Evolutionary conservation across 2,329 filamentous ascomycete genomes (phyloP), one percentile per base, ranked within the genome.

Genomic region (Macrophomina phaseolina): DNA sequence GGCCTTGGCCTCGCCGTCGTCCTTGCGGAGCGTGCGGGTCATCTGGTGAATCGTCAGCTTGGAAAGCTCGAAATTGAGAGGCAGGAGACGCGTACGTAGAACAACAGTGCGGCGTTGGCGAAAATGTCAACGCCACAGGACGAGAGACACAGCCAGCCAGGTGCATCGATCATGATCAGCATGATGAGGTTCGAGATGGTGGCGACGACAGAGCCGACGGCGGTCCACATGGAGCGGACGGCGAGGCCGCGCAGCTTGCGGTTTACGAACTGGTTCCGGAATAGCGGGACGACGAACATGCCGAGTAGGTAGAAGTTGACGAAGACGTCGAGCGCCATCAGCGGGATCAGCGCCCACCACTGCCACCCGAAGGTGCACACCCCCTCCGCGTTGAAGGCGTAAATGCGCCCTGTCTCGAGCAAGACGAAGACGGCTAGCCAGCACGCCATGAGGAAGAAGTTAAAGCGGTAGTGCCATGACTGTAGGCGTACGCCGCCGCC

Each of bases 311-410:
- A 61, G 36, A 61, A 40, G 40, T 61, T 61, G 28, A 61, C 56
- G 28, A 61, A 61, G 3, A 61, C 56, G 12, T 61, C 56, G 28
- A 61, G 42, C 14, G 56, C 45, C 56, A 61, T 61, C 12, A 61
- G 56, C 5, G 56, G 56, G 40, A 61, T 61, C 6, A 61, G 56
- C 3, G 56, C 56, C 56, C 56, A 61, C 56, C 56, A 61, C 28
- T 61, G 3, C 56, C 56, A 61, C 4, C 56, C 56, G 23, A 61
- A 61, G 14, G 56, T 61, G n/a, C 56, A 61, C 16, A 61, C 56
- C 8, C 40, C 56, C 14, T 61, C 56, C 14, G n/a, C 5, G 16
- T 40, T 40, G 4, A 61, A 40, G 5, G 56, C 42, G 30, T 18
- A 61, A 16, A 61, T 48, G 2, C 56, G 56, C 9, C 56, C 56